Base-by-base conservation (phyloP, 352 stramenopile genomes). In the Phytophthora aleatoria region DNA sequence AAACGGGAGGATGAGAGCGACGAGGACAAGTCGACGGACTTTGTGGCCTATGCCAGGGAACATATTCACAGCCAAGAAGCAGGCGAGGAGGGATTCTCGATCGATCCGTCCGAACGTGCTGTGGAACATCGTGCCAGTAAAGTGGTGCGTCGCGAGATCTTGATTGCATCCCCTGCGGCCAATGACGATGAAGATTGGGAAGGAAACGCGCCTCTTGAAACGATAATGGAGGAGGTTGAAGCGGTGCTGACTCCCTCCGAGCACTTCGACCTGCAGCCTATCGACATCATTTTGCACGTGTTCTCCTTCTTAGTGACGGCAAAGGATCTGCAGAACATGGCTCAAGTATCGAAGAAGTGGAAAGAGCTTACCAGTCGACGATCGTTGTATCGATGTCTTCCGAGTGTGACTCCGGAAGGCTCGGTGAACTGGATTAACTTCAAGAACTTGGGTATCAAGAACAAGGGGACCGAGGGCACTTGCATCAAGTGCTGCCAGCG, bases 371-470 rank as follows among this genome's bases (percentile, higher is more conserved):
- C 83, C 10, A 90, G 79, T 52, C 67, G 83, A 33, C 64, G 75
- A 48, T 91, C 83, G 13, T 74, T 95, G 24, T 95, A 87, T 53
- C 80, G 83, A n/a, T 71, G 76, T 1, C 69, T 95, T 12, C 66
- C 79, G 2, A 89, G 83, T 56, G 84, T 85, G 45, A 74, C 83
- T 6, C 71, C 81, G 0, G 87, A 94, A 57, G 89, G 89, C 11
- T 86, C 77, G 0, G 87, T 96, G 38, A 94, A 95, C 50, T 93
- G 83, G 83, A 75, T 91, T 38, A 94, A 93, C 58, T 96, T 96
- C 44, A 90, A 90, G 49, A 95, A 94, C 59, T 58, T 96, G 31
- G 89, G 89, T 16, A 89, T 96, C 50, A 96, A 95, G 61, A 95
- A 96, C 76, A 94, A 95, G 57, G 89, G 89, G 30, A 97, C 89